These are phyloP conservation scores for Tuber aestivum DNA, from an alignment of 495 filamentous ascomycete species.

Conservation along the genomic window DNA sequence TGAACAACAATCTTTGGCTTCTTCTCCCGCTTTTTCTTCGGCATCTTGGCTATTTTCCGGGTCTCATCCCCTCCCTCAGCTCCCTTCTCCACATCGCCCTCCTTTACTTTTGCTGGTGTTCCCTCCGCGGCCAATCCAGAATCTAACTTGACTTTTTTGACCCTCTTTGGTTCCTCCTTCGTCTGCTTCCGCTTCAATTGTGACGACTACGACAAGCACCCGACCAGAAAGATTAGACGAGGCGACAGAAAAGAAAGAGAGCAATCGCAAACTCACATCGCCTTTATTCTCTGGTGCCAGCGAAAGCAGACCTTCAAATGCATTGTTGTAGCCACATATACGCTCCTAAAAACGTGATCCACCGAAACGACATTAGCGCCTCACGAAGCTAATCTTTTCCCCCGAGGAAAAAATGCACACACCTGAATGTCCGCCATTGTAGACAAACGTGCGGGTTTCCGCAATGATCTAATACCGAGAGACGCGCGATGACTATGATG, in stretches of 20 bases:
- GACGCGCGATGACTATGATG: background rate
- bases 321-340: slow-evolving; percentile 72
- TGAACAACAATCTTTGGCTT: slow-evolving; percentile 35
- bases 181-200: slow-evolving; percentile 46
- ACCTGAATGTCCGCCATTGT: slow-evolving; percentile 40
- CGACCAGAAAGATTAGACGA: background rate
- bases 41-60: slow-evolving; percentile 45
- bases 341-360: slow-evolving; percentile 58
- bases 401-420: background rate
- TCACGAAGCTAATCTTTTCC: background rate
- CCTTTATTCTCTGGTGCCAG: slow-evolving; percentile 90
- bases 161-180: slow-evolving; percentile 47
- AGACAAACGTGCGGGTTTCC: background rate
- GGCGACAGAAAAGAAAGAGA: background rate
- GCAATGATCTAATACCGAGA: background rate
- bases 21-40: slow-evolving; percentile 51
- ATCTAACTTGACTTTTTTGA: slow-evolving; percentile 50
- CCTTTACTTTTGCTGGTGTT: slow-evolving; percentile 46
- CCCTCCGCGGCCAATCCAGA: slow-evolving; percentile 42
- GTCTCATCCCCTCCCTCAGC: slow-evolving; percentile 42
- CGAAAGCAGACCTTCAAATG: slow-evolving; percentile 86
- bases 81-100: slow-evolving; percentile 38
- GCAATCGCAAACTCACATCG: slow-evolving; percentile 50
- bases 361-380: background rate
- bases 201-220: background rate